phyloP scores from a whole-genome alignment of 1,139 yeast species.

The Saccharomyces hybrid region DNA sequence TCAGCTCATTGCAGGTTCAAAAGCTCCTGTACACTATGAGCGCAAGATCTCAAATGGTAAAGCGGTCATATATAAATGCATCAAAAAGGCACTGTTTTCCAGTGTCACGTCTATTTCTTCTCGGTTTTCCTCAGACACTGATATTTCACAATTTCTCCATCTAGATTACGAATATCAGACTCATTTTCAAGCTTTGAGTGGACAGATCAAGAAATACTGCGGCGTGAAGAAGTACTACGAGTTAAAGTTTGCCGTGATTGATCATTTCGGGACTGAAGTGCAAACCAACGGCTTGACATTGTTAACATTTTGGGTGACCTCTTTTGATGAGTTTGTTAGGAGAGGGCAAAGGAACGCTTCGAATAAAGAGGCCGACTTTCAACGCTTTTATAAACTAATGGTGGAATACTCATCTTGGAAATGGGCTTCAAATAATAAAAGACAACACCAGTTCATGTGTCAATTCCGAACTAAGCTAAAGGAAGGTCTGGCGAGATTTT shows the following conservation, averaged over 20 bases:
- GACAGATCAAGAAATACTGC: background rate
- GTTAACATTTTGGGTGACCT: background rate
- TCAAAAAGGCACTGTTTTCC: background rate
- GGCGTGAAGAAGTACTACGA: background rate
- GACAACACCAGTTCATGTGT: background rate
- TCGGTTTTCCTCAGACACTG: background rate
- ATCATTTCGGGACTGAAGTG: background rate
- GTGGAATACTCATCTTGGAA: background rate
- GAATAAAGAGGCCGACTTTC: background rate
- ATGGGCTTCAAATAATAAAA: background rate
- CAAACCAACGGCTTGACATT: background rate
- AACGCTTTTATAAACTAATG: background rate
- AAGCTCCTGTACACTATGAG: background rate
- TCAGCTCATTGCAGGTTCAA: background rate
- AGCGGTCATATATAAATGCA: background rate
- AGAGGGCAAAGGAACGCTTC: background rate
- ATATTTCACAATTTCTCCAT: background rate
- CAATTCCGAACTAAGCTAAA: background rate
- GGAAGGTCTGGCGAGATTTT: background rate
- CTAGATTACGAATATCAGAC: background rate
- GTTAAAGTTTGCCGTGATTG: background rate
- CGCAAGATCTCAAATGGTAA: background rate
- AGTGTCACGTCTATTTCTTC: background rate
- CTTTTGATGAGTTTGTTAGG: background rate
- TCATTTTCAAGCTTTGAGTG: background rate